A percentile compares a stretch with the other conserved stretches of the same genome.
Evolutionary conservation across 345 rosid species (phyloP).

Genomic region (Boechera divaricarpa): DNA sequence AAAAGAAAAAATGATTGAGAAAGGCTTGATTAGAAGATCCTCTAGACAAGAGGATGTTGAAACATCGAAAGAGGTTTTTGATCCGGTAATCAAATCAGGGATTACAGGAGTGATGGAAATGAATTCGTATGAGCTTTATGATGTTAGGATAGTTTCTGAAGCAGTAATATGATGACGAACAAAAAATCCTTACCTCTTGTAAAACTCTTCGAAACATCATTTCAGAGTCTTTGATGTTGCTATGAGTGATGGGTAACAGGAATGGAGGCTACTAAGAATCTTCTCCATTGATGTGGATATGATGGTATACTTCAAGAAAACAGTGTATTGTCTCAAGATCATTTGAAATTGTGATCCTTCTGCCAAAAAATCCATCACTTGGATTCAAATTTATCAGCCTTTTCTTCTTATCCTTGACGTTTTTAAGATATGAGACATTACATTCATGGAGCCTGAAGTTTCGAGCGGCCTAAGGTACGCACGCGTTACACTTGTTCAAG

Average conservation of each 20-base stretch:
- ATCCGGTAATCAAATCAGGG: constrained; percentile 41
- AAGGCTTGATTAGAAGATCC: constrained; percentile 56
- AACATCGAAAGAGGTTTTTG: constrained; percentile 41
- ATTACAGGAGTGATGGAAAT: background rate
- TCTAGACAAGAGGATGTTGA: constrained; percentile 47
- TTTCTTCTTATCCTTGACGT: constrained; percentile 20
- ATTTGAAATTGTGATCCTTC: constrained; percentile 12
- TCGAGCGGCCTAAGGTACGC: constrained; percentile 8
- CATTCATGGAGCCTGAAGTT: constrained; percentile 23
- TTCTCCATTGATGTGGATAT: constrained; percentile 17
- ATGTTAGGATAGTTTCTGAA: constrained; percentile 31
- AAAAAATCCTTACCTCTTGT: background rate
- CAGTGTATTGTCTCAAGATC: constrained; percentile 3
- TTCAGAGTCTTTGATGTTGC: background rate
- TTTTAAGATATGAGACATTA: constrained; percentile 3
- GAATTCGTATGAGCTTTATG: constrained; percentile 22
- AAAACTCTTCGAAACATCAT: background rate
- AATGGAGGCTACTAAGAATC: constrained; percentile 8
- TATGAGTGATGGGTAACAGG: constrained; percentile 6
- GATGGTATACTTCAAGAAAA: constrained; percentile 12
- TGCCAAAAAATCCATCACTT: constrained; percentile 9
- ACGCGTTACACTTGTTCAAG: constrained; percentile 14
- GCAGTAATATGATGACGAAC: constrained; percentile 18
- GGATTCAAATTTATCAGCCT: background rate
- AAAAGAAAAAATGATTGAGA: constrained; percentile 54